A percentile compares a stretch with the other conserved stretches of the same genome.
Conservation (phyloP, 495 filamentous ascomycete species). For the Penicillium daleae region DNA sequence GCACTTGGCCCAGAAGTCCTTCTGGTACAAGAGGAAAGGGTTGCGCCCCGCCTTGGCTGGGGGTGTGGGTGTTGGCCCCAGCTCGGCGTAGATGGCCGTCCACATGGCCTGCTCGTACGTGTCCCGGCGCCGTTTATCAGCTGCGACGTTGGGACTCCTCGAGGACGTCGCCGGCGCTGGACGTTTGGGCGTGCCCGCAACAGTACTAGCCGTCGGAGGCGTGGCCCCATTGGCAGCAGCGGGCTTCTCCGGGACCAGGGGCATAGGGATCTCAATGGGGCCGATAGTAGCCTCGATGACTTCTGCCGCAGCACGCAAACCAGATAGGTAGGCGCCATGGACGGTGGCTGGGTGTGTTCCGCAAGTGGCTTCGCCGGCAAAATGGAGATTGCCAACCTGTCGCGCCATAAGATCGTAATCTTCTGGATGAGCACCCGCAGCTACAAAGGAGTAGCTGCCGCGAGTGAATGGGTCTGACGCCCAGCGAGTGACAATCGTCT, state of each 20-base stretch:
- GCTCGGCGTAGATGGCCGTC: conserved; percentile 64
- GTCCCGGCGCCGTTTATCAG: conserved; percentile 60
- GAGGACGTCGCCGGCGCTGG: conserved; percentile 21
- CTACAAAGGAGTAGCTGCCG: conserved; percentile 93
- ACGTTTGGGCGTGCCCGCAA: conserved; percentile 1
- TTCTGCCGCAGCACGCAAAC: conserved; percentile 84
- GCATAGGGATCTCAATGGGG: conserved; percentile 73
- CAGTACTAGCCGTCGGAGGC: conserved; percentile 21
- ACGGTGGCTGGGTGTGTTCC: conserved; percentile 96
- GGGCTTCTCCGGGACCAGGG: conserved; percentile 70
- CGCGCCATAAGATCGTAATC: conserved; percentile 96
- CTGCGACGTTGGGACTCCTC: conserved; percentile 28
- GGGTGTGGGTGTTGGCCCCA: conserved; percentile 73
- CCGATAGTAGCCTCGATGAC: conserved; percentile 78
- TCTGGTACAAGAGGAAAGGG: conserved; percentile 71
- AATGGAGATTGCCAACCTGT: conserved; percentile 84
- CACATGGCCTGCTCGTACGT: conserved; percentile 76
- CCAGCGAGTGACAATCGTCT: conserved; percentile 96
- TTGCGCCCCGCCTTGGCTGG: conserved; percentile 73
- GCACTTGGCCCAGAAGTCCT: conserved; percentile 75
- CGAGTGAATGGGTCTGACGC: conserved; percentile 83
- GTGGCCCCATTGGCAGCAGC: conserved; percentile 39
- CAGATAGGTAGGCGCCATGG: conserved; percentile 94
- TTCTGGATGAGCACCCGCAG: conserved; percentile 73
- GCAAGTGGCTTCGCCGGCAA: conserved; percentile 95